Conservation (phyloP, 1,284 basidiomycete genomes). For the Ceratobasidium sp. region DNA sequence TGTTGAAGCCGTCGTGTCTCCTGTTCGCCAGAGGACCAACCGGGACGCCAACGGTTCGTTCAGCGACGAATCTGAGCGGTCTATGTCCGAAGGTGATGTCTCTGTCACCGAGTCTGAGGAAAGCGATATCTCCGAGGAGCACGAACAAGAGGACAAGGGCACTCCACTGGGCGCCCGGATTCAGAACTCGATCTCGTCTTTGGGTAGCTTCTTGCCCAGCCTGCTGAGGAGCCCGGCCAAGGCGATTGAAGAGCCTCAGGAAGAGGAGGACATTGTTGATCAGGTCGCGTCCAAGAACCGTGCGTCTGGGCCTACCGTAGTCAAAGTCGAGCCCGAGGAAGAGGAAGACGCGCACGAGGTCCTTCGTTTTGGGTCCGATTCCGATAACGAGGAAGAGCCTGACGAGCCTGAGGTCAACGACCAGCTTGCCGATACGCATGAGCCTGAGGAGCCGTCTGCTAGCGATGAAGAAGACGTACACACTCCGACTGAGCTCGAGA, state of each 20-base stretch:
- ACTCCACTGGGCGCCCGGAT: conserved; percentile 19
- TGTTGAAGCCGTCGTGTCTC: conserved; percentile 35
- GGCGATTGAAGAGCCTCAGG: conserved; percentile 22
- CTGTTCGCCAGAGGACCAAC: conserved; percentile 12
- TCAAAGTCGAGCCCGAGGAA: conserved; percentile 39
- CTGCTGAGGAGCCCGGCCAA: conserved; percentile 10
- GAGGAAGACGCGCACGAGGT: conserved; percentile 27
- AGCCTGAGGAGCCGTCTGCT: conserved; percentile 6
- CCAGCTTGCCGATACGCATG: not conserved
- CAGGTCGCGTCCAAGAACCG: conserved; percentile 3
- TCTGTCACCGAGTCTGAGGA: conserved; percentile 32
- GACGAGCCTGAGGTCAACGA: conserved; percentile 10
- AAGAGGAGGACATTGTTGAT: conserved; percentile 42
- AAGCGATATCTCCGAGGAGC: conserved; percentile 43
- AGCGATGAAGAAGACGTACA: conserved; percentile 26
- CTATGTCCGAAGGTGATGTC: conserved; percentile 33
- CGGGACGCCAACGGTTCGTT: conserved; percentile 33
- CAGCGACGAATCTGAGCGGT: conserved; percentile 43
- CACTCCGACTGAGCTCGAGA: conserved; percentile 24
- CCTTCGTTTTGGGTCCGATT: conserved; percentile 10
- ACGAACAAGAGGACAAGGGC: conserved; percentile 17
- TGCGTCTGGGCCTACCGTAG: not conserved
- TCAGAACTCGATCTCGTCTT: conserved; percentile 12
- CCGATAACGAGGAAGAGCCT: conserved; percentile 6
- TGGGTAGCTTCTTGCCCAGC: conserved; percentile 35